Conservation (phyloP, 192 early-diverging fungal genomes). For the Coemansia sp. region DNA sequence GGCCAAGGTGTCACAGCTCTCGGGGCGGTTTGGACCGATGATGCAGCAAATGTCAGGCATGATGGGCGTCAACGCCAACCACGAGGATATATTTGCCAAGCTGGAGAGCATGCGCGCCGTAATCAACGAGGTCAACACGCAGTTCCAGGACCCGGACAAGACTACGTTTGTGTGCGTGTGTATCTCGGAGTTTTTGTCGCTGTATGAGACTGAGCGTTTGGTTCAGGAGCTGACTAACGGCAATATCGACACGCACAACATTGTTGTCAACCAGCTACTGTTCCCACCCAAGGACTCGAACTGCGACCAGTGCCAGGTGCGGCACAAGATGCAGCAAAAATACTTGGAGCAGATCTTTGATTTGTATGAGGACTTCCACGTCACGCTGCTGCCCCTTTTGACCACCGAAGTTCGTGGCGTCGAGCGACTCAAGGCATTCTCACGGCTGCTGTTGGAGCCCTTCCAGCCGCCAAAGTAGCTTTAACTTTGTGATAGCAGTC, state of each 20-base stretch:
- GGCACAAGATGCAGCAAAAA: conserved; percentile 98
- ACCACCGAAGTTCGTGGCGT: conserved; percentile 97
- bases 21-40: conserved; percentile 95
- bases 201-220: conserved; percentile 99
- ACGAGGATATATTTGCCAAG: conserved; percentile 96
- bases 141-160: conserved; percentile 99
- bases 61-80: conserved; percentile 83
- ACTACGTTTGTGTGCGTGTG: conserved; percentile 99
- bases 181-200: conserved; percentile 98
- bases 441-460: conserved; percentile 87
- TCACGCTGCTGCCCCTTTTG: conserved; percentile 91
- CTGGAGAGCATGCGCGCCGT: conserved; percentile 95
- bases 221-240: conserved; percentile 98
- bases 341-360: conserved; percentile 99
- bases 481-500: neutral
- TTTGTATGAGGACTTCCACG: conserved; percentile 99
- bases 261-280: conserved; percentile 98
- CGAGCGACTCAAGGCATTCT: conserved; percentile 90
- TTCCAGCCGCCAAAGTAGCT: conserved; percentile 58
- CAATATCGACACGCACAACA: conserved; percentile 99
- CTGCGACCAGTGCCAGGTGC: conserved; percentile 89
- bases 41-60: conserved; percentile 83
- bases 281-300: conserved; percentile 87
- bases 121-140: conserved; percentile 97
- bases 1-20: conserved; percentile 91